These are phyloP conservation scores for Fusarium sp. DNA, from an alignment of 2,329 filamentous ascomycete genomes.

Conservation along the genomic window DNA sequence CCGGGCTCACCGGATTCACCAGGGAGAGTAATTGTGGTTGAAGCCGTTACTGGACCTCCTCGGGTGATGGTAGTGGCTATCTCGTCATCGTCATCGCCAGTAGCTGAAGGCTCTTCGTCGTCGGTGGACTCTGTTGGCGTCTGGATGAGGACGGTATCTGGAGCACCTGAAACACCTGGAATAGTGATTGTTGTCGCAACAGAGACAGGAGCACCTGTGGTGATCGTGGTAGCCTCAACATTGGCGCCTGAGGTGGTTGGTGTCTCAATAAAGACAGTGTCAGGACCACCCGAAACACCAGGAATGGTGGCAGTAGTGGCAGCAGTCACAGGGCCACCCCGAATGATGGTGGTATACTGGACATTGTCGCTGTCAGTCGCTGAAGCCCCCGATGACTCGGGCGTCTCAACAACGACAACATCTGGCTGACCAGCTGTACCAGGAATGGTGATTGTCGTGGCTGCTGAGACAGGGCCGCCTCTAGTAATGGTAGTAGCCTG, in stretches of 20 bases:
- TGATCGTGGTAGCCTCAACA: not conserved
- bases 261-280: slow-evolving; percentile 17
- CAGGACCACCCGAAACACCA: not conserved
- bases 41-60: not conserved
- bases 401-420: slow-evolving; percentile 16
- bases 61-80: not conserved
- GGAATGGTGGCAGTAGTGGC: not conserved
- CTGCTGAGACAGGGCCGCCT: not conserved
- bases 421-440: not conserved
- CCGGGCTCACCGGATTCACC: not conserved
- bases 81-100: not conserved
- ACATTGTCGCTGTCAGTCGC: not conserved
- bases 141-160: slow-evolving; percentile 6
- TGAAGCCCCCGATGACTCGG: not conserved
- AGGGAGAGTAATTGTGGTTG: not conserved
- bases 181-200: not conserved
- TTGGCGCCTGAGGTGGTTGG: not conserved
- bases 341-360: not conserved
- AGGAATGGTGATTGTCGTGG: not conserved
- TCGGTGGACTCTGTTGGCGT: not conserved
- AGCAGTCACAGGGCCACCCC: not conserved
- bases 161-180: not conserved
- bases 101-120: not conserved
- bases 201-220: not conserved
- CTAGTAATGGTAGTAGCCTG: not conserved